Base-by-base conservation (phyloP, 1,139 yeast species). In the Kurtzmaniella quercitrusa region DNA sequence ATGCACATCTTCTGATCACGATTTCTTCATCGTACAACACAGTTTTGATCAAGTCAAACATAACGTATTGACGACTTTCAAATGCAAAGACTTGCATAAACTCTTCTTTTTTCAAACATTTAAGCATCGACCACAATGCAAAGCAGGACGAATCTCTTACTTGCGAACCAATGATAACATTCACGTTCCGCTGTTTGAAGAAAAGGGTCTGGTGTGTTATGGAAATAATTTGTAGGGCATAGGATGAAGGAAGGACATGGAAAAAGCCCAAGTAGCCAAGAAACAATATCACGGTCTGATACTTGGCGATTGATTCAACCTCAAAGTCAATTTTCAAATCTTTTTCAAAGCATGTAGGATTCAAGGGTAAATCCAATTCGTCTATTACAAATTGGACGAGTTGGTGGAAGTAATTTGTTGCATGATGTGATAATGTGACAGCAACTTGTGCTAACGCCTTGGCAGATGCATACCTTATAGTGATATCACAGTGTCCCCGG, bases 61-160 rank as follows among this genome's bases (percentile, higher is more conserved):
- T 69, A 1, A 65, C 47, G 2, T 46, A 44, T 16, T 55, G 50
- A 51, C 61, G 42, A 52, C 38, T 12, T 60, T 42, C 2, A 43
- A 27, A 2, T 48, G 48, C 41, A 59, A 45, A 36, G 65, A 43
- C 3, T 33, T 42, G 1, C 52, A 43, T 6, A 54, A 48, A 9
- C 65, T 45, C 1, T 52, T 11, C 19, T 11, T 24, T 11, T n/a
- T n/a, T 23, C 7, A 44, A 51, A 37, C 61, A 60, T 38, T 66
- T 57, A 41, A 64, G 69, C 11, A 75, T 55, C 1, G 76, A 58
- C 77, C 77, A 73, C 8, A 68, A 44, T 2, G 87, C 79, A 57
- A 85, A 91, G 58, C 95, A 86, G 0, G 94, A 81, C 0, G 97
- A 81, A 58, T 91, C 98, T 43, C 95, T 72, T 1, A 91, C 75